phyloP scores from a whole-genome alignment of 2,329 filamentous ascomycete genomes.

The Trichoderma sp. region DNA sequence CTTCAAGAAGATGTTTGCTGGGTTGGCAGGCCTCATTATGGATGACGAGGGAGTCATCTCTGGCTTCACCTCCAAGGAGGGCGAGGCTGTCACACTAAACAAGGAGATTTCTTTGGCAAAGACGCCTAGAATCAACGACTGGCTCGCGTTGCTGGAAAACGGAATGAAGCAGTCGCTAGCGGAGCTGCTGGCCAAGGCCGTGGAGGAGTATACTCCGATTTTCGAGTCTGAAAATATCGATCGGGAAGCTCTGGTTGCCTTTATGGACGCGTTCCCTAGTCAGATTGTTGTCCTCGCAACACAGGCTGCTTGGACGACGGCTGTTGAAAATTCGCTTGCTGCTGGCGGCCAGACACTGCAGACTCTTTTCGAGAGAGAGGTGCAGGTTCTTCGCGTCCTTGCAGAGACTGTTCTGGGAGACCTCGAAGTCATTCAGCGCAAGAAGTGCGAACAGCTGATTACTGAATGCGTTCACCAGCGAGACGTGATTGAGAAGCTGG shows the following conservation, averaged over 20 bases:
- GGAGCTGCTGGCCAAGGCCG: constrained; percentile 82
- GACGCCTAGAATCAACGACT: constrained; percentile 97
- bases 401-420: constrained; percentile 88
- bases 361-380: constrained; percentile 74
- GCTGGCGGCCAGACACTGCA: constrained; percentile 68
- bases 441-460: constrained; percentile 98
- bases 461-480: constrained; percentile 98
- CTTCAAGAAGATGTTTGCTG: constrained; percentile 99
- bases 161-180: constrained; percentile 95
- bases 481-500: constrained; percentile 84
- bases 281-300: constrained; percentile 94
- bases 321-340: constrained; percentile 73
- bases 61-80: constrained; percentile 93
- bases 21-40: constrained; percentile 84
- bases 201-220: constrained; percentile 76
- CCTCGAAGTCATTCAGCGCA: constrained; percentile 78
- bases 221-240: constrained; percentile 72
- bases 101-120: constrained; percentile 90
- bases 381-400: constrained; percentile 79
- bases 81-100: constrained; percentile 81
- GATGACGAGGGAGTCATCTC: constrained; percentile 87
- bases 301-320: constrained; percentile 89
- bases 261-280: constrained; percentile 80
- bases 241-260: constrained; percentile 67
- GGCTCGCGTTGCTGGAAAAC: constrained; percentile 86